A percentile compares a stretch with the other conserved stretches of the same genome.
Evolutionary conservation across 495 filamentous ascomycete species (phyloP).

Genomic region (Trypethelium eluteriae): DNA sequence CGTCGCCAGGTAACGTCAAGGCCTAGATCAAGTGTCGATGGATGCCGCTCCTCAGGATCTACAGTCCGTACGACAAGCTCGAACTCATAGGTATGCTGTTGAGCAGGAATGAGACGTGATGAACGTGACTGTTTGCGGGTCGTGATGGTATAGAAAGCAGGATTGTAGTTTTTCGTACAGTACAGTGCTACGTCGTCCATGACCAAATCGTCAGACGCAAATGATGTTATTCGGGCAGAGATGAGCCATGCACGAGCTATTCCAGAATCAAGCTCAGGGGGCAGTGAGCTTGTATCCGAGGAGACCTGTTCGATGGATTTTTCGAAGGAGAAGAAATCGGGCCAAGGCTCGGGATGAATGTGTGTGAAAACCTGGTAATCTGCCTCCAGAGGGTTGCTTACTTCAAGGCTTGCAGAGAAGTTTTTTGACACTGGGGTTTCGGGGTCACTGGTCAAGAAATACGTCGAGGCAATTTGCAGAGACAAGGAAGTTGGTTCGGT

Average conservation of each 20-base stretch:
- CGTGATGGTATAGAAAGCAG: not conserved
- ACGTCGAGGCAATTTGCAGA: conserved; percentile 62
- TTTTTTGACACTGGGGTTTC: conserved; percentile 77
- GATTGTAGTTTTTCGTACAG: not conserved
- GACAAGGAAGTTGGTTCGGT: conserved; percentile 54
- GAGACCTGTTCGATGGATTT: conserved; percentile 19
- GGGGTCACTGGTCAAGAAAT: conserved; percentile 70
- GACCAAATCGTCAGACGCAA: conserved; percentile 60
- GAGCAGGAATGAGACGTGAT: not conserved
- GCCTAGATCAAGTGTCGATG: conserved; percentile 63
- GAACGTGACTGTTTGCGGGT: not conserved
- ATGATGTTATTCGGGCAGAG: conserved; percentile 63
- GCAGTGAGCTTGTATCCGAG: conserved; percentile 10
- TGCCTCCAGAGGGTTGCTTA: conserved; percentile 79
- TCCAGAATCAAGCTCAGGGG: conserved; percentile 39
- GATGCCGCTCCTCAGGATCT: conserved; percentile 69
- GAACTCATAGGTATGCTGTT: conserved; percentile 22
- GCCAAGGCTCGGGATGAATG: conserved; percentile 72
- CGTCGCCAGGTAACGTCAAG: conserved; percentile 72
- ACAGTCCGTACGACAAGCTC: conserved; percentile 60
- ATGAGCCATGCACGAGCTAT: conserved; percentile 74
- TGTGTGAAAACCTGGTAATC: conserved; percentile 76
- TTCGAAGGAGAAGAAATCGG: conserved; percentile 62
- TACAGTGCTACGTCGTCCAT: conserved; percentile 48
- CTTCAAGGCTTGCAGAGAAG: conserved; percentile 54